Evolutionary conservation across 1,284 basidiomycete genomes (phyloP), one percentile per base, ranked within the genome.

Genomic region (Cerrena zonata): DNA sequence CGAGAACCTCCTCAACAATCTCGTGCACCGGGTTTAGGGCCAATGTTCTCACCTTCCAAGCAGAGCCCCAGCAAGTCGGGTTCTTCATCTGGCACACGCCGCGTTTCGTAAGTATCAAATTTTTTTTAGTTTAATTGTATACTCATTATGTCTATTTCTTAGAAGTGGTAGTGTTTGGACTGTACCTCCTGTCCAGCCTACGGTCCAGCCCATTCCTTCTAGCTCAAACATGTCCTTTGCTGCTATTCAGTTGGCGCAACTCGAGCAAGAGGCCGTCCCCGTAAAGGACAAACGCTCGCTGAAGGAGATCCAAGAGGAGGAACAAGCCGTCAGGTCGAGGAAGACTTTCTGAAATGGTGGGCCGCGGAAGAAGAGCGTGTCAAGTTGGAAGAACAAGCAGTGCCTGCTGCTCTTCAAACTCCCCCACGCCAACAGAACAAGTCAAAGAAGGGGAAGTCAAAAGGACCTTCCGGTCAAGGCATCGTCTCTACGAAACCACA

Each of bases 271-370:
- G 11, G 65, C 58, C 1, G 65, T 66, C 1, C 62, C 66, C 2
- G 58, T 63, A 7, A 78, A 76, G 57, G 79, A 79, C 48, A 80
- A 80, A 56, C 75, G 78, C 40, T 87, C 84, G 37, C 69, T 93
- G 53, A 69, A 74, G n/a, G 83, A 93, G 57, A 94, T 94, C 41
- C 91, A 94, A 65, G 81, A 84, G 52, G 90, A 94, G 65, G 92
- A 94, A 65, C 70, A 74, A 30, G 80, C 73, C 72, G 74, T 34
- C 79, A 75, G 53, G 75, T 74, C 30, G 91, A 93, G 66, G 80
- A 73, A 2, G 87, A 89, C 51, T 94, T 94, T 62, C 66, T 93
- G 65, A 76, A 73, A 55, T 94, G 91, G 91, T 94, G 91, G 91
- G 73, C 79, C 1, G 82, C 77, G 4, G 91, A 94, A 64, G 88